phyloP scores from a whole-genome alignment of 345 rosid species.

The Acer campestre region DNA sequence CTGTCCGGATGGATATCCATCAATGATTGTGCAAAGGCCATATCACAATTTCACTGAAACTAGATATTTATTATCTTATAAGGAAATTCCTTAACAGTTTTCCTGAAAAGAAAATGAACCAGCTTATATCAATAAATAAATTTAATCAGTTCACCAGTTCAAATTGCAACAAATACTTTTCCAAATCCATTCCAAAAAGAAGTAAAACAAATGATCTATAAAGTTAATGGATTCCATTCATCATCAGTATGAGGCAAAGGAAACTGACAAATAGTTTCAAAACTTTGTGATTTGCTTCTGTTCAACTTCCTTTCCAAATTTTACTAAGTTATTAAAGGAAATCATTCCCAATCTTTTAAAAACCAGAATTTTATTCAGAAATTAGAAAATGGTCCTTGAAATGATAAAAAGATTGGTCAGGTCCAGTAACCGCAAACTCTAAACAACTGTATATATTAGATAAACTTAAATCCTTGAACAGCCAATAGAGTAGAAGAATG shows the following conservation, averaged over 20 bases:
- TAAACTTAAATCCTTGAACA: neutral
- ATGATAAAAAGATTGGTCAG: neutral
- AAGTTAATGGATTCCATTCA: neutral
- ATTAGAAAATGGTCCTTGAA: neutral
- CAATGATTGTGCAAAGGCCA: slow-evolving; percentile 37
- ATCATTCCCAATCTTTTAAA: neutral
- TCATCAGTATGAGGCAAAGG: neutral
- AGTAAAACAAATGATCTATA: neutral
- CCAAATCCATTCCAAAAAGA: neutral
- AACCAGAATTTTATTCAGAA: neutral
- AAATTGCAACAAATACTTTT: neutral
- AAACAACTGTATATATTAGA: neutral
- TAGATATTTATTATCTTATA: slow-evolving; percentile 13
- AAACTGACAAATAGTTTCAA: neutral
- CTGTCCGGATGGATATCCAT: slow-evolving; percentile 45
- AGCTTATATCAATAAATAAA: slow-evolving; percentile 9
- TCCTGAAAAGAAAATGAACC: slow-evolving; percentile 20
- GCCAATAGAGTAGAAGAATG: neutral
- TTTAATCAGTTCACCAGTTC: neutral
- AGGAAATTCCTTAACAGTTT: slow-evolving; percentile 18
- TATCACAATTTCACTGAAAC: slow-evolving; percentile 18
- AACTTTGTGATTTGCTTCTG: neutral
- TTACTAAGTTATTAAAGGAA: neutral
- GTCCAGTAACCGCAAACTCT: neutral
- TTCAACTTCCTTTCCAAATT: neutral